Conservation (phyloP, 192 early-diverging fungal species). For the Coemansia sp. region DNA sequence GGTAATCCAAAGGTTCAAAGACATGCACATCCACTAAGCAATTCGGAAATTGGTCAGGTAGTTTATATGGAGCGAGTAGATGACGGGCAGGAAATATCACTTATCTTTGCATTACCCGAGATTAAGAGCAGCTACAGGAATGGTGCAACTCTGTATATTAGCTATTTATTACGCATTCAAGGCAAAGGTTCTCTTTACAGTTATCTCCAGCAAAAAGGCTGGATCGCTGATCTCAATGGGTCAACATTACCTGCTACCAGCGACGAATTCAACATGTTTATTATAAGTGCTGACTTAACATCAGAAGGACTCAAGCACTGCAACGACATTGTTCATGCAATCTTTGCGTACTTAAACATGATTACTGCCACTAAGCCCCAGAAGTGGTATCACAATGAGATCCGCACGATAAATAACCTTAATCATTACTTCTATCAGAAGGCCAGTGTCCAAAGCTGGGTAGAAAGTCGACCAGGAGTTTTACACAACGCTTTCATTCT, state of each 20-base stretch:
- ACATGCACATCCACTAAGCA: constrained; percentile 61
- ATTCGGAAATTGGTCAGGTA: constrained; percentile 62
- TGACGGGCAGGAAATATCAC: neutral
- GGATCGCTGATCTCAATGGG: constrained; percentile 62
- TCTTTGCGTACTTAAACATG: constrained; percentile 31
- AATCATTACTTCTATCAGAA: constrained; percentile 65
- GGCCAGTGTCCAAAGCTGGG: constrained; percentile 46
- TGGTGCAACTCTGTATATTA: constrained; percentile 66
- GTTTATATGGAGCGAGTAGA: constrained; percentile 63
- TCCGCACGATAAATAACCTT: constrained; percentile 34
- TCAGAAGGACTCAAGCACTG: constrained; percentile 14
- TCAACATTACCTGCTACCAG: constrained; percentile 8
- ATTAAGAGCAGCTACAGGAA: constrained; percentile 51
- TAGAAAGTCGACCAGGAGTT: neutral
- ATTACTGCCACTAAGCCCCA: constrained; percentile 3
- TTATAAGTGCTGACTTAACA: constrained; percentile 13
- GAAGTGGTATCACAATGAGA: constrained; percentile 28
- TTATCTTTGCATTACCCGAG: constrained; percentile 76
- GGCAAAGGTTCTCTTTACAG: constrained; percentile 78
- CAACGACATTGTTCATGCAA: constrained; percentile 12
- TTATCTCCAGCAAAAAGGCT: constrained; percentile 76
- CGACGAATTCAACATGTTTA: constrained; percentile 19
- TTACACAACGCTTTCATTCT: constrained; percentile 58
- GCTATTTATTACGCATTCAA: constrained; percentile 77
- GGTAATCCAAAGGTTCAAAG: constrained; percentile 57